Percentiles rank a stretch among this genome's conserved stretches.
These are phyloP conservation scores for Penicillium ochrochloron DNA, from an alignment of 495 filamentous ascomycete genomes.

Conservation along the genomic window DNA sequence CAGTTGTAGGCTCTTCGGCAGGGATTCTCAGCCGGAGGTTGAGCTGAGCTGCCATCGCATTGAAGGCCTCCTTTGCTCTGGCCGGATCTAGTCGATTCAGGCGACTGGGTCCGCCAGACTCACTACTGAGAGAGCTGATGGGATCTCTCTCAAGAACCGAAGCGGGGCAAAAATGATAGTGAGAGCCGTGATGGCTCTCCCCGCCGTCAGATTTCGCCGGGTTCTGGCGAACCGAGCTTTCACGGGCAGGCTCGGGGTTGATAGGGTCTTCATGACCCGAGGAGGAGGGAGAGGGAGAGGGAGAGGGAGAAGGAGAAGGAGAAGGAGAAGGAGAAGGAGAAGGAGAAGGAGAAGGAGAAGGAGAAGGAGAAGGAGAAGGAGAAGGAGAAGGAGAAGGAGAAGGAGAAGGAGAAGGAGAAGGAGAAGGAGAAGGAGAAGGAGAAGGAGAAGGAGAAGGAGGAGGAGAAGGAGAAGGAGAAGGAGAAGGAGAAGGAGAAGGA, in stretches of 20 bases:
- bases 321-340: too few relatives aligned
- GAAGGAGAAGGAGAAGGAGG: too few relatives aligned
- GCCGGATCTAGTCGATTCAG: slow-evolving; percentile 27
- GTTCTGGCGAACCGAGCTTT: neutral
- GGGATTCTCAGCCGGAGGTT: slow-evolving; percentile 25
- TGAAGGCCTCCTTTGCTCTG: slow-evolving; percentile 34
- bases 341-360: too few relatives aligned
- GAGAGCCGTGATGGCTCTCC: neutral
- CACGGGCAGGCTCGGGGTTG: neutral
- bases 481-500: too few relatives aligned
- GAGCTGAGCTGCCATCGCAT: slow-evolving; percentile 30
- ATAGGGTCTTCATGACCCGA: too few relatives aligned
- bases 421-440: too few relatives aligned
- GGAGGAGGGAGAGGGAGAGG: too few relatives aligned
- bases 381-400: too few relatives aligned
- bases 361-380: too few relatives aligned
- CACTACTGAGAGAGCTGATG: slow-evolving; percentile 14
- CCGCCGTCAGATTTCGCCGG: slow-evolving; percentile 9
- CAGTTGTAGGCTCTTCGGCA: slow-evolving; percentile 1
- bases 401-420: too few relatives aligned
- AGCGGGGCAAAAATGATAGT: neutral
- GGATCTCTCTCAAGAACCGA: neutral
- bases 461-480: too few relatives aligned
- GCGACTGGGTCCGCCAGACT: slow-evolving; percentile 22
- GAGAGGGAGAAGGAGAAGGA: too few relatives aligned